Evolutionary conservation across 352 stramenopile genomes (phyloP).

Genomic region (Pythium chondricola): DNA sequence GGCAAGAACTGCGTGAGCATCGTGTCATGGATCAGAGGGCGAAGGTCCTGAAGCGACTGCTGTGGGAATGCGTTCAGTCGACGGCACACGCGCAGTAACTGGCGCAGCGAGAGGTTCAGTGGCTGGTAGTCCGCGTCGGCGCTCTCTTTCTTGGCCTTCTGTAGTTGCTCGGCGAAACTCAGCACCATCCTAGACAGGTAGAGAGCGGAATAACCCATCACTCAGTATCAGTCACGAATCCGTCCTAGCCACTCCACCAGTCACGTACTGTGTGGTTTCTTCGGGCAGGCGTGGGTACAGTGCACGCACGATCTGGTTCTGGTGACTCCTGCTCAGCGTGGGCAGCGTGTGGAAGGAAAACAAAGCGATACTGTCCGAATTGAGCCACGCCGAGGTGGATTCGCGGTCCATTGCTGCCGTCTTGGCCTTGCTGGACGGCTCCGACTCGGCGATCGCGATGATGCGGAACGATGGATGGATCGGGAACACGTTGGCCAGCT

Average conservation of each 20-base stretch:
- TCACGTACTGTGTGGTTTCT: constrained; percentile 44
- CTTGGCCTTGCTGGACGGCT: constrained; percentile 28
- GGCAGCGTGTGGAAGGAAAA: constrained; percentile 67
- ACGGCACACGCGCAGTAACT: constrained; percentile 57
- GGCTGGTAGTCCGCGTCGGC: constrained; percentile 39
- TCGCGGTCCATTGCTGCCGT: constrained; percentile 27
- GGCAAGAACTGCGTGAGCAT: constrained; percentile 72
- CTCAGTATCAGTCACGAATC: not conserved
- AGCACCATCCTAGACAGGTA: constrained; percentile 49
- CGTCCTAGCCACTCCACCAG: not conserved
- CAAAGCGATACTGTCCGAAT: constrained; percentile 72
- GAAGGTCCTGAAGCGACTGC: constrained; percentile 54
- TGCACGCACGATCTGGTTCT: constrained; percentile 38
- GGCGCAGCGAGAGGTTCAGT: constrained; percentile 56
- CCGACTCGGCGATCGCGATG: constrained; percentile 72
- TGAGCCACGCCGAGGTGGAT: constrained; percentile 58
- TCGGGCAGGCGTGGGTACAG: constrained; percentile 50
- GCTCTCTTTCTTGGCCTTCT: constrained; percentile 30
- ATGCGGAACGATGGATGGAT: constrained; percentile 90
- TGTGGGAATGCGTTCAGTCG: constrained; percentile 64
- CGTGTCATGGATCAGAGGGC: constrained; percentile 62
- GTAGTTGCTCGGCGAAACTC: constrained; percentile 48
- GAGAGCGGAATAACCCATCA: not conserved
- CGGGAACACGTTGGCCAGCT: constrained; percentile 29
- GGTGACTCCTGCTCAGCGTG: constrained; percentile 29